These are phyloP conservation scores for Bocquillonia castaneifolia DNA, from an alignment of 441 rosid species.

Conservation along the genomic window DNA sequence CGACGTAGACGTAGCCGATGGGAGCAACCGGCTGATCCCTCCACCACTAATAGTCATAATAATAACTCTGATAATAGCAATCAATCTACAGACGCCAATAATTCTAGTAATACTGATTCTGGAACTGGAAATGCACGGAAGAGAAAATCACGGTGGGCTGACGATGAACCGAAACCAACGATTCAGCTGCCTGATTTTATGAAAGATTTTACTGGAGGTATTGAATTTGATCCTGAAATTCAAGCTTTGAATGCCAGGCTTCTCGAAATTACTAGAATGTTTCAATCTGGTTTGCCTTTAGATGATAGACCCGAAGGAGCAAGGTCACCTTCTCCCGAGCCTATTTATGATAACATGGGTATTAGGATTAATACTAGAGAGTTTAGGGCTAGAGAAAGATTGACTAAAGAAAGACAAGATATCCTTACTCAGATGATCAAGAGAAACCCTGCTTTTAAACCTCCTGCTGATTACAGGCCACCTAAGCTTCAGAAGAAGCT, in stretches of 20 bases:
- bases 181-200: conserved; percentile 89
- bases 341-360: conserved; percentile 85
- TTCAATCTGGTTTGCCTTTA: conserved; percentile 72
- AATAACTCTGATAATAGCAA: conserved; percentile 8
- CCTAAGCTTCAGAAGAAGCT: conserved; percentile 96
- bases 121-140: conserved; percentile 43
- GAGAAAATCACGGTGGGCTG: conserved; percentile 91
- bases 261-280: conserved; percentile 69
- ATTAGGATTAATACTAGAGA: conserved; percentile 85
- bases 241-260: conserved; percentile 79
- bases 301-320: conserved; percentile 89
- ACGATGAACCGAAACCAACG: conserved; percentile 76
- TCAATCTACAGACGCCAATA: conserved; percentile 23
- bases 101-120: conserved; percentile 39
- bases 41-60: conserved; percentile 1
- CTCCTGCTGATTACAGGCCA: conserved; percentile 91
- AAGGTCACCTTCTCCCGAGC: conserved; percentile 95
- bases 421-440: conserved; percentile 86
- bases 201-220: conserved; percentile 87
- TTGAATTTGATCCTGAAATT: conserved; percentile 87
- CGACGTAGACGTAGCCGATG: conserved; percentile 76
- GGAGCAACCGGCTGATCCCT: conserved; percentile 65
- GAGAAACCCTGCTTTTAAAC: conserved; percentile 87
- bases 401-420: conserved; percentile 84
- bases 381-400: conserved; percentile 73